Evolutionary conservation across 768 basidiomycete species (phyloP), one percentile per base, ranked within the genome.

Genomic region (Dendrothele bispora): DNA sequence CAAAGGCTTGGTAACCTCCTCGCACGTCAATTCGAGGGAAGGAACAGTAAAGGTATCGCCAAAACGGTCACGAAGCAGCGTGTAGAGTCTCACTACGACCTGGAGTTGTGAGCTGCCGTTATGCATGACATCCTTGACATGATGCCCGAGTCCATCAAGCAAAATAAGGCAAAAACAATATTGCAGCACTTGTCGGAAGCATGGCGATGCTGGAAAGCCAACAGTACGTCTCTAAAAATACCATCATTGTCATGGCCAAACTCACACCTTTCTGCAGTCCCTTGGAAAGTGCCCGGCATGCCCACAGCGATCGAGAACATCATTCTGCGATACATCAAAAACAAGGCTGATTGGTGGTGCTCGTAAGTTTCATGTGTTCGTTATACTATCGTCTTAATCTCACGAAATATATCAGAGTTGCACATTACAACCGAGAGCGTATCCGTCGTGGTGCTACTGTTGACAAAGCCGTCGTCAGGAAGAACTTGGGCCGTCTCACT

Each of bases 71-170:
- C 97, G 21, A 99, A 99, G 70, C 97, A 99, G 70, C 85, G 95
- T 60, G 97, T 98, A 12, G 97, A 99, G 68, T 97, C 94, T 7
- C 97, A 99, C 65, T 98, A 95, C 59, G 97, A 99, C 66, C 78
- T 99, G 28, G 97, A 99, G 64, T 73, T 99, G 36, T 86, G 97
- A 45, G 97, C 97, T 1, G 95, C 97, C 39, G 95, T 99, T 59
- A 98, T 99, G 97, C 95, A 98, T 71, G 95, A 99, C 67, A 98
- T 99, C 57, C 75, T 99, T 57, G 95, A 98, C 73, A 98, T 98
- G 95, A 98, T 98, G 95, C 97, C 97, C 6, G 97, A 98, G 67
- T 93, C 91, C 2, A 95, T 98, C 75, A 95, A 95, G 70, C 93
- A 95, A 69, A 99, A 98, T 72, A 98, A 99, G 75, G 85, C 94